phyloP scores from a whole-genome alignment of 768 basidiomycete genomes.

The Mycena crocata region DNA sequence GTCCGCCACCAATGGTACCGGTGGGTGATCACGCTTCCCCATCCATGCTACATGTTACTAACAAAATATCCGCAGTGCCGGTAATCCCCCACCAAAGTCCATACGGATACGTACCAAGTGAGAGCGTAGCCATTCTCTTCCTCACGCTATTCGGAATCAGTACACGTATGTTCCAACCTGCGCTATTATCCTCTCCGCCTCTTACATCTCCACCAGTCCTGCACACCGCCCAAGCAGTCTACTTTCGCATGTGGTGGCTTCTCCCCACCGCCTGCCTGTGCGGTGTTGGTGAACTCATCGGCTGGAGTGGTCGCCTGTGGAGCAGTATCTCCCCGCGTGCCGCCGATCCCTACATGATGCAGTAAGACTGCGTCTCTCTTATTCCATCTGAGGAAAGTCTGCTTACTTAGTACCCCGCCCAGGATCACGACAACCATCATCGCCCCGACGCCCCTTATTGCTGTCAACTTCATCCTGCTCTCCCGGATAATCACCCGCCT shows the following conservation, averaged over 20 bases:
- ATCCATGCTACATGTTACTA: background rate
- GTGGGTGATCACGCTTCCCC: background rate
- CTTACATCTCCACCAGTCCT: conserved; percentile 46
- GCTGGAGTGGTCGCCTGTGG: conserved; percentile 70
- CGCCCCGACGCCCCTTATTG: conserved; percentile 68
- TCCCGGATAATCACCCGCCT: conserved; percentile 46
- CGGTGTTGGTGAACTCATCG: conserved; percentile 61
- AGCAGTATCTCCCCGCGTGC: conserved; percentile 47
- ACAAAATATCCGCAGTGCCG: background rate
- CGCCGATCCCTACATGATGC: conserved; percentile 51
- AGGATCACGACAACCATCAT: conserved; percentile 60
- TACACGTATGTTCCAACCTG: conserved; percentile 44
- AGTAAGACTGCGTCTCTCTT: conserved; percentile 46
- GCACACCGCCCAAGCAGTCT: conserved; percentile 58
- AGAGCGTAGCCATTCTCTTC: conserved; percentile 49
- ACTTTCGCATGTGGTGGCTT: conserved; percentile 64
- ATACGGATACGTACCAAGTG: conserved; percentile 52
- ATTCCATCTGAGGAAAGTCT: background rate
- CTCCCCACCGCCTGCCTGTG: conserved; percentile 60
- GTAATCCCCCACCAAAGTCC: background rate
- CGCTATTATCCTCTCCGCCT: background rate
- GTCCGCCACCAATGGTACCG: background rate
- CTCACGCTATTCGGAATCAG: conserved; percentile 53
- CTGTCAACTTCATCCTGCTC: conserved; percentile 58
- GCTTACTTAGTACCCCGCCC: background rate